Evolutionary conservation across 805 yeast species (phyloP).

Genomic region (Cyberlindnera maritima): DNA sequence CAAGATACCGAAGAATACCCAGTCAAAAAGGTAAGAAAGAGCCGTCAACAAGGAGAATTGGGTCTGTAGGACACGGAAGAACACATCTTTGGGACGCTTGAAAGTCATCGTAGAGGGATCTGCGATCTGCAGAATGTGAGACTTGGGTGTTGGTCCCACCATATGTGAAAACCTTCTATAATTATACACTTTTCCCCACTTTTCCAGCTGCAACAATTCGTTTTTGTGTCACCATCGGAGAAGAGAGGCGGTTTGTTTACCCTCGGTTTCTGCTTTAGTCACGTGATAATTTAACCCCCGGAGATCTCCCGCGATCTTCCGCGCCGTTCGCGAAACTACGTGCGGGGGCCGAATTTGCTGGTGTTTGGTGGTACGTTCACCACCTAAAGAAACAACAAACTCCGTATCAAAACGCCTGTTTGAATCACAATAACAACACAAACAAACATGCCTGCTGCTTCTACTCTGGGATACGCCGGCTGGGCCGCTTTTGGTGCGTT

Average conservation of each 20-base stretch:
- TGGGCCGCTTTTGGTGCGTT: slow-evolving; percentile 39
- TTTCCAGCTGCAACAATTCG: neutral
- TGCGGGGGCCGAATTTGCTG: neutral
- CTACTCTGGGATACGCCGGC: slow-evolving; percentile 31
- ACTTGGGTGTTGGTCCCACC: neutral
- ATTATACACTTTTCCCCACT: too few species aligned
- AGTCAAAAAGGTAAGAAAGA: slow-evolving; percentile 32
- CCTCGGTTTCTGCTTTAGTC: too few species aligned
- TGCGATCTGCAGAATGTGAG: too few species aligned
- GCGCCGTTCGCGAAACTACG: neutral
- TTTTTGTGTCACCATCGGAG: slow-evolving; percentile 3
- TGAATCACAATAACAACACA: neutral
- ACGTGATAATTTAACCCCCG: too few species aligned
- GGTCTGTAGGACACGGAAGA: slow-evolving; percentile 24
- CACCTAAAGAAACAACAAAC: neutral
- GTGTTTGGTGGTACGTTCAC: neutral
- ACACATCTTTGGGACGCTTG: slow-evolving; percentile 22
- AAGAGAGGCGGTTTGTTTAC: too few species aligned
- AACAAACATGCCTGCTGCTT: slow-evolving; percentile 21
- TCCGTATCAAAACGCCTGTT: neutral
- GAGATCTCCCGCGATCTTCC: neutral
- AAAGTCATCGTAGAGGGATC: neutral
- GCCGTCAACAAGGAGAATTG: slow-evolving; percentile 30
- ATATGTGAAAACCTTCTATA: too few species aligned
- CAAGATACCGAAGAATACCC: slow-evolving; percentile 26